These are phyloP conservation scores for Petunia axillaris DNA, from an alignment of 257 asterid genomes.

Conservation along the genomic window DNA sequence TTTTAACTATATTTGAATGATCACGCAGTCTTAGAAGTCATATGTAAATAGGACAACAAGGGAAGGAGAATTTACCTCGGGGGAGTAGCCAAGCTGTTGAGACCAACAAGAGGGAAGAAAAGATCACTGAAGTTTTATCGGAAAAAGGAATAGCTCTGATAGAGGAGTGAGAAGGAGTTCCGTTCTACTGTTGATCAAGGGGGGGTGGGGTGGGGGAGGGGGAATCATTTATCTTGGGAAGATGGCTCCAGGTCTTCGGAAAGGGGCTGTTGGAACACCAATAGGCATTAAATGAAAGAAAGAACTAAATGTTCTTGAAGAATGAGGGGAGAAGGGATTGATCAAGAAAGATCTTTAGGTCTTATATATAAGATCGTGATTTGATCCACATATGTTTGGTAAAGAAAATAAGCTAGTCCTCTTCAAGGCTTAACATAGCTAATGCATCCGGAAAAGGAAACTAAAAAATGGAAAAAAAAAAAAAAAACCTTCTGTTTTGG, in stretches of 20 bases:
- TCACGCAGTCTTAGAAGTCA: background rate
- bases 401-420: too few species aligned
- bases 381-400: too few species aligned
- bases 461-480: background rate
- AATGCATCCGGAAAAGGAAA: background rate
- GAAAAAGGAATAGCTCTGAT: background rate
- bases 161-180: background rate
- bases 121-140: background rate
- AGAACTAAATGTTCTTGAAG: too few species aligned
- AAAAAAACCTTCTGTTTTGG: background rate
- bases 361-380: too few species aligned
- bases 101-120: background rate
- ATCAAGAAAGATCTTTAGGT: too few species aligned
- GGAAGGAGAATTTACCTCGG: background rate
- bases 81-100: background rate
- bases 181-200: background rate
- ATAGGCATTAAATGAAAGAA: too few species aligned
- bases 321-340: too few species aligned
- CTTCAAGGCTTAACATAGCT: too few species aligned
- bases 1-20: background rate
- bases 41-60: background rate
- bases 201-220: background rate
- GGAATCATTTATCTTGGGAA: background rate
- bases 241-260: background rate
- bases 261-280: too few species aligned